These are phyloP conservation scores for Arthrobotrys sinensis DNA, from an alignment of 2,329 filamentous ascomycete genomes.

Conservation along the genomic window DNA sequence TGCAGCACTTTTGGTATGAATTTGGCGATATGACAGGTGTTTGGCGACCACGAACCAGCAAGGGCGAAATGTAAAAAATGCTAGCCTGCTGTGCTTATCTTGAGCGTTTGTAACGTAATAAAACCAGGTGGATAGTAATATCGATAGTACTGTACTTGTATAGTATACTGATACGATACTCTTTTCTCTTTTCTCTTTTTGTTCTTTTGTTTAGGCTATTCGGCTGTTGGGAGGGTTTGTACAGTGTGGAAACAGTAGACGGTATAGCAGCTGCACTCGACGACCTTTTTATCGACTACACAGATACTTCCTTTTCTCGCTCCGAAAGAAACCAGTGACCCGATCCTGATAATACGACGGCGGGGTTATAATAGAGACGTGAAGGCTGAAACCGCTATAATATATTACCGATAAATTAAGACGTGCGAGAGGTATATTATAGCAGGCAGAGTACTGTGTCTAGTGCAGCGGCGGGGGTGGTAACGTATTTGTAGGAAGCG, in stretches of 20 bases:
- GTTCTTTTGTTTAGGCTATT: conserved; percentile 47
- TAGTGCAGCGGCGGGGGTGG: conserved; percentile 14
- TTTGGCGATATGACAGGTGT: conserved; percentile 10
- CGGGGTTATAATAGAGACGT: conserved; percentile 39
- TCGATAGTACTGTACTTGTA: conserved; percentile 4
- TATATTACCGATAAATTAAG: conserved; percentile 60
- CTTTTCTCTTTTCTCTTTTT: neutral
- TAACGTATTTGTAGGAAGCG: conserved; percentile 37
- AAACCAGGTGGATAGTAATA: conserved; percentile 11
- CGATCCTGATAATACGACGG: conserved; percentile 47
- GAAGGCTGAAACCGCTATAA: conserved; percentile 56
- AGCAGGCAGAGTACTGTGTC: neutral
- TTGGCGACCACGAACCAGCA: conserved; percentile 29
- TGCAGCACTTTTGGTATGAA: conserved; percentile 6
- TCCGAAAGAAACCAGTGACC: conserved; percentile 31
- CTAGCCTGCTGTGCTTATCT: conserved; percentile 48
- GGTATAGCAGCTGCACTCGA: conserved; percentile 29
- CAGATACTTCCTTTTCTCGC: conserved; percentile 34
- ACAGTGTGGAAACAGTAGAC: conserved; percentile 17
- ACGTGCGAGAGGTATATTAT: conserved; percentile 35
- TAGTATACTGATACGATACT: neutral
- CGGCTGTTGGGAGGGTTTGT: conserved; percentile 38
- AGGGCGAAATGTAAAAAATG: neutral
- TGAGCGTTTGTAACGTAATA: conserved; percentile 22
- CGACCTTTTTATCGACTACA: conserved; percentile 37